Conservation (phyloP, 2,329 filamentous ascomycete genomes). For the Aschersonia sp. region DNA sequence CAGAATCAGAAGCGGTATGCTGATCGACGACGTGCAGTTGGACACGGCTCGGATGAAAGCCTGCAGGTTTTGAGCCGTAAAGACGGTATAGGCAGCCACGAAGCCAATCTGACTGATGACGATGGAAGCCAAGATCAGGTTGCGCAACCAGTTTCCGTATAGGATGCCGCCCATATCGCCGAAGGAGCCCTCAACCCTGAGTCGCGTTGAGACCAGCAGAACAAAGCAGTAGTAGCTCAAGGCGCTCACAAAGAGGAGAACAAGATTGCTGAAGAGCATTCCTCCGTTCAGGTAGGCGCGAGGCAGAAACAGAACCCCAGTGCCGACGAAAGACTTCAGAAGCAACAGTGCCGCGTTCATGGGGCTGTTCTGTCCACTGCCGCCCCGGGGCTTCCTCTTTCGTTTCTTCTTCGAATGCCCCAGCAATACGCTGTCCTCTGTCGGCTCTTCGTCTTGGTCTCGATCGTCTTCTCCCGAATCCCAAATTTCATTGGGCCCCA, state of each 20-base stretch:
- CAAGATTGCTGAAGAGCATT: constrained; percentile 89
- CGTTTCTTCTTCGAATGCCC: constrained; percentile 60
- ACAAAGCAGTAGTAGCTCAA: constrained; percentile 98
- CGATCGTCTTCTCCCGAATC: constrained; percentile 59
- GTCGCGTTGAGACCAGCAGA: constrained; percentile 71
- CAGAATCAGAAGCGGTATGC: constrained; percentile 79
- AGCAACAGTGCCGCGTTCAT: constrained; percentile 71
- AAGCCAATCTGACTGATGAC: constrained; percentile 94
- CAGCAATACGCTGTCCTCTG: constrained; percentile 75
- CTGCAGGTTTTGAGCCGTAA: constrained; percentile 88
- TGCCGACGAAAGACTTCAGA: constrained; percentile 95
- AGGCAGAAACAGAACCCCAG: constrained; percentile 84
- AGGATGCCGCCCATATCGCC: constrained; percentile 90
- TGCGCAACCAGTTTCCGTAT: constrained; percentile 82
- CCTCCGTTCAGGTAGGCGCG: constrained; percentile 90
- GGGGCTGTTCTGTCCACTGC: constrained; percentile 62
- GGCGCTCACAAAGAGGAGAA: constrained; percentile 71
- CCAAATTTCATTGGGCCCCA: constrained; percentile 84
- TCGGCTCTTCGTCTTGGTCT: constrained; percentile 60
- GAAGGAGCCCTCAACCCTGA: constrained; percentile 85
- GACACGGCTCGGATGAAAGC: constrained; percentile 88
- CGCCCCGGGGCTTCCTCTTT: constrained; percentile 60
- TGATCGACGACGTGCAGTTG: constrained; percentile 70
- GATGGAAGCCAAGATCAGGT: constrained; percentile 76
- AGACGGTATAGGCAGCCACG: constrained; percentile 89